Conservation (phyloP, 352 stramenopile species). For the Phytophthora idaei region DNA sequence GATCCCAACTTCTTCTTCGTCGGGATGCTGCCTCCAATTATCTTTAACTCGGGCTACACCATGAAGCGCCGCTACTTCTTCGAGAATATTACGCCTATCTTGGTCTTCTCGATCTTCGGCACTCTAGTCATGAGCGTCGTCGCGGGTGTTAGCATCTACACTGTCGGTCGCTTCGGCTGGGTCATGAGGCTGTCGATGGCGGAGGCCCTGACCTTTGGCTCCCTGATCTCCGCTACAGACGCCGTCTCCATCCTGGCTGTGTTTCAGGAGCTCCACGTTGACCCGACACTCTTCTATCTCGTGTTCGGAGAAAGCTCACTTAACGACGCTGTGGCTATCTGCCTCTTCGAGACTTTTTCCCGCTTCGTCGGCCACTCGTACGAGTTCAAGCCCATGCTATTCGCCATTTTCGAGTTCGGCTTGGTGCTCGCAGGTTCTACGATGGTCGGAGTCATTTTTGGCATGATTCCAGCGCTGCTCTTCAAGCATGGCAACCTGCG, state of each 20-base stretch:
- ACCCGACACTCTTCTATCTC: constrained; percentile 94
- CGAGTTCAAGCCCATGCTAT: constrained; percentile 73
- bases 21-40: constrained; percentile 92
- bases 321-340: constrained; percentile 95
- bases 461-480: constrained; percentile 82
- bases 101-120: constrained; percentile 90
- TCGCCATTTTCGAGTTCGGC: constrained; percentile 89
- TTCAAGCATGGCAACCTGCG: constrained; percentile 93
- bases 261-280: constrained; percentile 90
- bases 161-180: constrained; percentile 62
- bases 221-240: constrained; percentile 93
- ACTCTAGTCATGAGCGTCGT: constrained; percentile 91
- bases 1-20: constrained; percentile 94
- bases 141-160: constrained; percentile 80
- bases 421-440: constrained; percentile 90
- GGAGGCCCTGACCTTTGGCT: constrained; percentile 92
- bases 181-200: constrained; percentile 83
- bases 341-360: constrained; percentile 92
- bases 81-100: constrained; percentile 90
- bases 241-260: constrained; percentile 92
- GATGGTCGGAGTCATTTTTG: constrained; percentile 87
- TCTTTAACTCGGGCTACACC: constrained; percentile 95
- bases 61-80: constrained; percentile 94
- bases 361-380: constrained; percentile 92
- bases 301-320: constrained; percentile 95